Evolutionary conservation across 2,329 filamentous ascomycete species (phyloP), one percentile per base, ranked within the genome.

Genomic region (Tolypocladium ophioglossoides): DNA sequence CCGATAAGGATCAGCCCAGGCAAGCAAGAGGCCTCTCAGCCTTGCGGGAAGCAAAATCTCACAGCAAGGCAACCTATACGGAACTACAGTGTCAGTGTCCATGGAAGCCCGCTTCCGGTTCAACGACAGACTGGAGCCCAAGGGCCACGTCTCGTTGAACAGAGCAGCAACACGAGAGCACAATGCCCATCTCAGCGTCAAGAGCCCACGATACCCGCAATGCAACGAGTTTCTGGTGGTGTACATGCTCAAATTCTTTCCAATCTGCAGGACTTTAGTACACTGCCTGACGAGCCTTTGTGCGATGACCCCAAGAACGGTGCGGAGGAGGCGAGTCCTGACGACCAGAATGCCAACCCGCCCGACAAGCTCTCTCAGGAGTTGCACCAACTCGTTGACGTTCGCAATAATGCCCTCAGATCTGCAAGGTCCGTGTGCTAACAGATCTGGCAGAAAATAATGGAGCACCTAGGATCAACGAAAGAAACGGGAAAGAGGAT

Each of bases 381-480:
- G 7, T 14, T 67, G 11, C 59, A 66, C 37, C 55, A 39, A 11
- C 44, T 64, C 18, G 58, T 66, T 18, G 58, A 64, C 44, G 66
- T 68, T 56, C 57, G 63, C 58, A 20, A 7, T 18, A 30, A 5
- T n/a, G 3, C 14, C 8, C n/a, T 5, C 2, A 16, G 9, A n/a
- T 3, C 14, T n/a, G n/a, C 30, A 11, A n/a, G 16, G 6, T 22
- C 1, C 16, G 16, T 30, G 4, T n/a, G 27, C 56, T 57, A 35
- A 55, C 52, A 20, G n/a, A 34, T 3, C 14, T 27, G 6, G 6
- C 37, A 61, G 66, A 59, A 52, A 52, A 56, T 68, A 52, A 51
- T 63, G 50, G 48, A 41, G 35, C 61, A 62, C 52, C 56, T 68
- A 2, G 54, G 54, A 20, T 40, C 54, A 22, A 67, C 59, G 24